Evolutionary conservation across 31 red algal species (phyloP), one percentile per base, ranked within the genome.

Genomic region (Endocladia muricata): DNA sequence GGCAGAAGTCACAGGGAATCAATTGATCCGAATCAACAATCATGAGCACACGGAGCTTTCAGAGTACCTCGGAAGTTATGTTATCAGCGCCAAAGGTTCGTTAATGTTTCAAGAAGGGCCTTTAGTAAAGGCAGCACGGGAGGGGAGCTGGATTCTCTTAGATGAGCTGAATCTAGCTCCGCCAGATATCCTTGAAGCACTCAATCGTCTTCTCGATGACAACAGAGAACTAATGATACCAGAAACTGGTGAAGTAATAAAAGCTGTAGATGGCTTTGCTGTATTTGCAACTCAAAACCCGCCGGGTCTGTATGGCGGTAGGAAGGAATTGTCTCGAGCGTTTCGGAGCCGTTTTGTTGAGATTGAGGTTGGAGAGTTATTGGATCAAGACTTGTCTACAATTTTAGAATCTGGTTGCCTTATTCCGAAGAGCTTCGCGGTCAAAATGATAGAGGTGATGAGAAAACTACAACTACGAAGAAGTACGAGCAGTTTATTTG

Each of bases 251-350:
- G 88, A 99, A 67, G 75, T 75, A 9, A 83, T 99, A 22, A 87
- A 83, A 48, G 96, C 96, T 19, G 68, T 64, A 17, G 56, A 63
- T 23, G 61, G 70, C 5, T 99, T 99, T 73, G 74, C 84, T 13
- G 33, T 99, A 22, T 99, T 99, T 85, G 96, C 96, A 15, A 99
- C 96, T 19, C 96, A 99, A 65, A 99, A 99, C 57, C 96, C 92
- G 17, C 85, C 91, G 5, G 96, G 96, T 38, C 58, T 89, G 22
- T 99, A 99, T 63, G 96, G 84, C 8, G 96, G 96, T 39, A 61
- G 96, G 41, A 99, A 99, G 58, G 74, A 85, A 64, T 66, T 99
- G 11, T 95, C 92, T 2, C 74, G 80, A 39, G 96, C 96, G 5
- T 95, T 99, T 57, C 74, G 88, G 21, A 85, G 86, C 37, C 84